Evolutionary conservation across 805 yeast genomes (phyloP).

Genomic region (Sugiyamaella valdiviana): DNA sequence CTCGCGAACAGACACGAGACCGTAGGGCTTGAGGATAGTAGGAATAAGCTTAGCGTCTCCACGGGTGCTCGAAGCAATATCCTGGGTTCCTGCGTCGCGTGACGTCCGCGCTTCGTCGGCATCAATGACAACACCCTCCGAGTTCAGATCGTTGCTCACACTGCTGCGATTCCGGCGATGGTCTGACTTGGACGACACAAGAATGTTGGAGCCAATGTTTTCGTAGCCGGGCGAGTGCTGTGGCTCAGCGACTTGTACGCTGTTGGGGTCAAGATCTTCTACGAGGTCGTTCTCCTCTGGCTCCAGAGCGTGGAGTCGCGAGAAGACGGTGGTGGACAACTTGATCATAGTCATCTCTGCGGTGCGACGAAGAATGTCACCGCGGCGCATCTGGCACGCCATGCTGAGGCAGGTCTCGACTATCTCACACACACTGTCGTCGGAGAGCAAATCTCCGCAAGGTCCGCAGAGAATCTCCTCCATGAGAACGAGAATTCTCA

Average conservation of each 20-base stretch:
- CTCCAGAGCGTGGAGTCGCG: conserved; percentile 50
- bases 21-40: conserved; percentile 42
- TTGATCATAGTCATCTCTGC: conserved; percentile 77
- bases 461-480: conserved; percentile 62
- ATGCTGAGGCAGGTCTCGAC: conserved; percentile 85
- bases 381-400: conserved; percentile 86
- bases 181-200: conserved; percentile 5
- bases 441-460: conserved; percentile 61
- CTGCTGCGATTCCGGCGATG: not conserved
- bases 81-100: not conserved
- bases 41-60: conserved; percentile 18
- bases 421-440: conserved; percentile 79
- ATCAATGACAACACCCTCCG: not conserved
- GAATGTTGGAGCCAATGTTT: conserved; percentile 12
- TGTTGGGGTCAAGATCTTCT: conserved; percentile 44
- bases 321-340: conserved; percentile 64
- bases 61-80: not conserved
- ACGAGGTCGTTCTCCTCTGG: conserved; percentile 38
- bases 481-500: conserved; percentile 72
- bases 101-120: not conserved
- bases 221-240: conserved; percentile 11
- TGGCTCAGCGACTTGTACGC: conserved; percentile 51
- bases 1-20: conserved; percentile 69
- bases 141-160: not conserved
- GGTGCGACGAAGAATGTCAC: conserved; percentile 80